Evolutionary conservation across 805 yeast species (phyloP), one percentile per base, ranked within the genome.

Genomic region (Diddensiella caesifluorescens): DNA sequence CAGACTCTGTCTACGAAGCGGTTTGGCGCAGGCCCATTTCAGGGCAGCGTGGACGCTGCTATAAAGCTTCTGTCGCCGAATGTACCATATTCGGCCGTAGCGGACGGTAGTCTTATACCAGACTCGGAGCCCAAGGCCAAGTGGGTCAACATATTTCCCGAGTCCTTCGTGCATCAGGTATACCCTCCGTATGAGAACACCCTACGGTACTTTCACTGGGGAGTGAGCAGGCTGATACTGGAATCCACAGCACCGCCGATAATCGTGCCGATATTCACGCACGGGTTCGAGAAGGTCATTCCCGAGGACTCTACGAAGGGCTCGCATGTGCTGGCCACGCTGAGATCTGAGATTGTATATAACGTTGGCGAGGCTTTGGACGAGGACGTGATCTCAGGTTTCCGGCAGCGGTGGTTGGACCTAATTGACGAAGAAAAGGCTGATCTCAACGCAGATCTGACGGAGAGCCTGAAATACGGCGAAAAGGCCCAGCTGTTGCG

Each of bases 141-240:
- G 15, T 90, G 97, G 97, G 76, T 92, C 45, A 97, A 90, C 59
- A 77, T 88, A 3, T 90, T 86, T 62, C 98, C 98, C 0, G 98
- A 90, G 61, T 95, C 95, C 0, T 86, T 81, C 59, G 97, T 90
- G 3, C 74, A 90, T 40, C 98, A 92, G 60, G 63, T 66, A 2
- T 60, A 85, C 37, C 79, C 81, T 26, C 96, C 96, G 0, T 79
- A 77, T 57, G 70, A 74, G 38, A 83, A 86, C 51, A 87, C 97
- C 3, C 85, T 92, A 92, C 70, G 96, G 48, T 90, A 85, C 62
- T 90, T 92, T 70, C 82, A 85, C 57, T 90, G 97, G 97, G 98
- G 98, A 0, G 79, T 88, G 1, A 76, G 95, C 2, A 71, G 98
- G 51, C 59, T 89, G 51, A 71, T 92, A 4, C 63, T 92, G 42